Base-by-base conservation (phyloP, 2,329 filamentous ascomycete genomes). In the Fusarium devonianum region DNA sequence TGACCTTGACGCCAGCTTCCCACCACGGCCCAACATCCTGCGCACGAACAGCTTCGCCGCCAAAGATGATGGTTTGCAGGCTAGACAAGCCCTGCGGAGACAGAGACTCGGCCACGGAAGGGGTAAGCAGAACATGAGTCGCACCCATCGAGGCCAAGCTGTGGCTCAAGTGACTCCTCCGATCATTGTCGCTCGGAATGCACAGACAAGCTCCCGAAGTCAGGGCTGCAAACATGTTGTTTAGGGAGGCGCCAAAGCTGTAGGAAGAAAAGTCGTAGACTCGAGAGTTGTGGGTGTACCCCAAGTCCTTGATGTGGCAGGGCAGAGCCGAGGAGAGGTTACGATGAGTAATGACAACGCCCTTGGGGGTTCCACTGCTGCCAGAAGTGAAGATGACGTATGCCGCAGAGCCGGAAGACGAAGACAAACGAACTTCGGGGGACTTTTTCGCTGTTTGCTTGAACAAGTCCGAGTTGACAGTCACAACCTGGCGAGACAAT, bases 371-470 rank as follows among this genome's bases (percentile, higher is more conserved):
- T 2, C 63, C 65, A 2, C 64, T 65, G 12, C 57, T 63, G 4
- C 64, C 65, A 4, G 63, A 66, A 1, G 64, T 67, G 13, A 66
- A 67, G 1, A 66, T 23, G 1, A 53, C 43, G 35, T 58, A 66
- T 10, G 30, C 13, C 3, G 32, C 17, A 4, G 41, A 22, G 2
- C 14, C 17, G 3, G n/a, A 6, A 4, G 36, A 12, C 5, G 7
- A 25, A 8, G 4, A 4, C 4, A 16, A 7, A 14, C 4, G 34
- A 22, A n/a, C 18, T 7, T 4, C 14, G 5, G 3, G 26, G 4
- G 2, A 7, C 32, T 7, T 2, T 19, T 12, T 7, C 13, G 23
- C 10, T 19, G 17, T 18, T 16, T 8, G 18, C n/a, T 22, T 23
- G 18, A 32, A 32, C 17, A 32, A 32, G n/a, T 13, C 18, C 3